Evolutionary conservation across 495 filamentous ascomycete species (phyloP).

Genomic region (Opeltia flavorubescens): DNA sequence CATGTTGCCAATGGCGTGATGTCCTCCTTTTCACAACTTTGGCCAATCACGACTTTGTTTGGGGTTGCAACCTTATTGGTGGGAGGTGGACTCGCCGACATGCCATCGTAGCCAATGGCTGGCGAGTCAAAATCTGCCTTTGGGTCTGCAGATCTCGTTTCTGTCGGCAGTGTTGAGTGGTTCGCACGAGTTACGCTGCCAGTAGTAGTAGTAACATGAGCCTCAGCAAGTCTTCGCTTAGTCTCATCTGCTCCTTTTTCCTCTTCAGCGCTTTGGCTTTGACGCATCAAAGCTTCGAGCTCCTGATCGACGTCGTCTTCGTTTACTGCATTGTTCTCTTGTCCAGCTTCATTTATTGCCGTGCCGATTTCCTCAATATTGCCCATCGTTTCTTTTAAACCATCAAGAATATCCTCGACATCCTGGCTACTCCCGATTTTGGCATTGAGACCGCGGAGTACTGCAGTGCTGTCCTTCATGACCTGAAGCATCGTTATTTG

Average conservation of each 20-base stretch:
- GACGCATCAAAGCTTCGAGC: conserved; percentile 58
- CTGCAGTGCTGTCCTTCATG: conserved; percentile 63
- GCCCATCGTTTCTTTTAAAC: conserved; percentile 63
- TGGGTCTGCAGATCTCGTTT: background rate
- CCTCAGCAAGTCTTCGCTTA: conserved; percentile 25
- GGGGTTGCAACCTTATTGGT: too few relatives aligned
- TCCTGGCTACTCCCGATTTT: conserved; percentile 63
- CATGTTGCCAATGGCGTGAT: too few relatives aligned
- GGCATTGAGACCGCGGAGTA: conserved; percentile 56
- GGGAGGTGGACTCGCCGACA: too few relatives aligned
- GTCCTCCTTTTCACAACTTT: too few relatives aligned
- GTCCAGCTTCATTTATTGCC: conserved; percentile 50
- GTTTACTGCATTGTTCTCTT: conserved; percentile 43
- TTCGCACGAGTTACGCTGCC: background rate
- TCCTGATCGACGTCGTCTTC: conserved; percentile 83
- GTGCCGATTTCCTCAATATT: conserved; percentile 70
- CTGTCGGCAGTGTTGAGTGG: background rate
- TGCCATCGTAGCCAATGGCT: too few relatives aligned
- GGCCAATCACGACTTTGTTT: too few relatives aligned
- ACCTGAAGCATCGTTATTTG: conserved; percentile 66
- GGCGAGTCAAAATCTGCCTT: background rate
- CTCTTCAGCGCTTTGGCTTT: conserved; percentile 44
- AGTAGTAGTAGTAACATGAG: background rate
- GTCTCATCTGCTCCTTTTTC: conserved; percentile 33
- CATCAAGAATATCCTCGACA: conserved; percentile 61